Conservation (phyloP, 78 protist species). For the Tieghemostelium lacteum region DNA sequence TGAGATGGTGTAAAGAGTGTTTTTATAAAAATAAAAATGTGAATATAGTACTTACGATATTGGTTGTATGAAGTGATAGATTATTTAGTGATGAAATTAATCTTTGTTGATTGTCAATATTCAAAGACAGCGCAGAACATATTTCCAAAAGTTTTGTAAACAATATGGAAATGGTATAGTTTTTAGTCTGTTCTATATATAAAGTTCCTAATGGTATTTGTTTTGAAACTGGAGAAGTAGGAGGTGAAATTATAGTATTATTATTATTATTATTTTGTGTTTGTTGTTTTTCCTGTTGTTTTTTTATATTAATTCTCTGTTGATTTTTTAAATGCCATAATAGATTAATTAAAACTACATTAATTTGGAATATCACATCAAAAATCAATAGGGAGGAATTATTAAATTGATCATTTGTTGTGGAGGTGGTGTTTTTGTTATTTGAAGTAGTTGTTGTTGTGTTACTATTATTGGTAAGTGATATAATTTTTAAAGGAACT, state of each 20-base stretch:
- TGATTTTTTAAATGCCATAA: slow-evolving; percentile 51
- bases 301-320: slow-evolving; percentile 34
- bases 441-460: neutral
- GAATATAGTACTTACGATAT: neutral
- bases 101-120: neutral
- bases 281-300: neutral
- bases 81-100: neutral
- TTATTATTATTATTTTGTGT: slow-evolving; percentile 3
- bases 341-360: slow-evolving; percentile 12
- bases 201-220: slow-evolving; percentile 23
- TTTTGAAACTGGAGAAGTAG: slow-evolving; percentile 5
- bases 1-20: too few species aligned
- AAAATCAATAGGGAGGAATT: neutral
- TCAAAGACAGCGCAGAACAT: neutral
- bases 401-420: neutral
- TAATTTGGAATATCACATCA: slow-evolving; percentile 32
- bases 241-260: neutral
- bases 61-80: neutral
- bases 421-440: neutral
- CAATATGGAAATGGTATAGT: slow-evolving; percentile 11
- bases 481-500: too few species aligned
- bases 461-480: neutral
- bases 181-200: slow-evolving; percentile 53
- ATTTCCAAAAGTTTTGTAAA: slow-evolving; percentile 18
- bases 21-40: too few species aligned